Evolutionary conservation across 805 yeast genomes (phyloP).

Genomic region (Nakazawaea ishiwadae): DNA sequence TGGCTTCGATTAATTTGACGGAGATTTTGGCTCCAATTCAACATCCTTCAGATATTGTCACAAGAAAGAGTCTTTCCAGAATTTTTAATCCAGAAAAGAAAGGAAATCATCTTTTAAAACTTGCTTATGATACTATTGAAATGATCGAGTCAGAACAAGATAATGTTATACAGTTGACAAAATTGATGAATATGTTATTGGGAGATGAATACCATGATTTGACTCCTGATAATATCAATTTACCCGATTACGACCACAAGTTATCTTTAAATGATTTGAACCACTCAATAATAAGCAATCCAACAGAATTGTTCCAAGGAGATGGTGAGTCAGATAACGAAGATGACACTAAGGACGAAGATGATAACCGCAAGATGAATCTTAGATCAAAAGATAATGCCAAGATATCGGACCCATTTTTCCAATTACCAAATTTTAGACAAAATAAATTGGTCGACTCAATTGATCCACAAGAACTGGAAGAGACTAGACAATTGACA

Average conservation of each 20-base stretch:
- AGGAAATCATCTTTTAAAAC: conserved; percentile 44
- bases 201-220: conserved; percentile 81
- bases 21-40: conserved; percentile 71
- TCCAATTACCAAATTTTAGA: conserved; percentile 51
- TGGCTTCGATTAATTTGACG: conserved; percentile 46
- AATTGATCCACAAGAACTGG: conserved; percentile 51
- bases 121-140: conserved; percentile 72
- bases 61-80: conserved; percentile 62
- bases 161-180: conserved; percentile 65
- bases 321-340: conserved; percentile 19
- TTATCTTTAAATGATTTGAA: conserved; percentile 27
- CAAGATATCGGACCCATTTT: conserved; percentile 51
- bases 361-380: conserved; percentile 10
- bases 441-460: conserved; percentile 45
- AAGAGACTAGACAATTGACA: conserved; percentile 65
- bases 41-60: conserved; percentile 74
- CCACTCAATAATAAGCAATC: conserved; percentile 18
- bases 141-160: conserved; percentile 78
- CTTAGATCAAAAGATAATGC: conserved; percentile 11
- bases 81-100: conserved; percentile 47
- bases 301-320: conserved; percentile 16
- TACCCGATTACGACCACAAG: conserved; percentile 69
- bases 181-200: conserved; percentile 69
- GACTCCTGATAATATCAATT: conserved; percentile 56
- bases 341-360: conserved; percentile 14